phyloP scores from a whole-genome alignment of 2,329 filamentous ascomycete genomes.

The Fusarium sambucinum region DNA sequence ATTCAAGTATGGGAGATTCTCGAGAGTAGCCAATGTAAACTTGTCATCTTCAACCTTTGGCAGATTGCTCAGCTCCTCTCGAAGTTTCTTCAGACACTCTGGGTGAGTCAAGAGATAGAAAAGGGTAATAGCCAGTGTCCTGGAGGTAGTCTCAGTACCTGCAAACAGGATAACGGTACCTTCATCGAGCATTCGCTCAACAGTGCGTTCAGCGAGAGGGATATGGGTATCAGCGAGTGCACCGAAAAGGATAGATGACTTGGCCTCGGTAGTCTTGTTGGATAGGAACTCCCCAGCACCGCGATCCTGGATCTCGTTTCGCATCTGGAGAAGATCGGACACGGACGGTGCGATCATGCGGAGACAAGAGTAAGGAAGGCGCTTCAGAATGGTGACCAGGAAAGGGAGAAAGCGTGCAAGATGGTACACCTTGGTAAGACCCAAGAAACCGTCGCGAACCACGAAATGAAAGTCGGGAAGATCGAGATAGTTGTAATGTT shows the following conservation, averaged over 20 bases:
- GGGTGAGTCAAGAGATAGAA: background rate
- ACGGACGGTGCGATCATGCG: background rate
- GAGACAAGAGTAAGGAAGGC: background rate
- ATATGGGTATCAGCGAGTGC: background rate
- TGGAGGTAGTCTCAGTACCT: conserved; percentile 2
- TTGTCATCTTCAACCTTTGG: background rate
- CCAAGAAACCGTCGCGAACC: background rate
- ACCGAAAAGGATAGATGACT: background rate
- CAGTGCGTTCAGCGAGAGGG: background rate
- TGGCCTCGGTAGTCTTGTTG: background rate
- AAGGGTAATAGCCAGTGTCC: background rate
- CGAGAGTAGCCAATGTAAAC: background rate
- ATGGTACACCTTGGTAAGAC: background rate
- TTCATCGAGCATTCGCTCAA: conserved; percentile 3
- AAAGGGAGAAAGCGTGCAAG: background rate
- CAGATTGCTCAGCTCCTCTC: background rate
- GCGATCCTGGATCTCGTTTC: background rate
- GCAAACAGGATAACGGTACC: background rate
- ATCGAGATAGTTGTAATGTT: background rate
- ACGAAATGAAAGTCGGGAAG: conserved; percentile 1
- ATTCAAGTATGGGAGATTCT: background rate
- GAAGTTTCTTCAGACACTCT: background rate
- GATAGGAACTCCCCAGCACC: background rate
- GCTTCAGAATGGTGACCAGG: background rate
- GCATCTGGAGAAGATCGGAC: background rate